Evolutionary conservation across 176 grass and related monocot genomes (phyloP).

Genomic region (Avena insularis): DNA sequence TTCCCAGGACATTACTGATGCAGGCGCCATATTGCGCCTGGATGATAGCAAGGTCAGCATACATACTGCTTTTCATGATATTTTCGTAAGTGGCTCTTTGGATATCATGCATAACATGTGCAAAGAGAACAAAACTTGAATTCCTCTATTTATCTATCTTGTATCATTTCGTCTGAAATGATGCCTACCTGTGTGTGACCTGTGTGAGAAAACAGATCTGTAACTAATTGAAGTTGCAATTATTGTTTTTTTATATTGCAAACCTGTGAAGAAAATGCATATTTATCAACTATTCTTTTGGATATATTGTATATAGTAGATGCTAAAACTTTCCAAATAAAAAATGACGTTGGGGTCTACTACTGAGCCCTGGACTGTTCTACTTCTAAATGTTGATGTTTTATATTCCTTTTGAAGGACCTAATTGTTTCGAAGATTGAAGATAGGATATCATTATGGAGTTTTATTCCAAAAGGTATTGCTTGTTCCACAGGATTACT

Average conservation of each 20-base stretch:
- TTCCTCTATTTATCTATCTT: not conserved
- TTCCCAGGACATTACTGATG: conserved; percentile 35
- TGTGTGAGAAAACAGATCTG: conserved; percentile 13
- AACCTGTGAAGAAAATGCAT: not conserved
- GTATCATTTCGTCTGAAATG: conserved; percentile 17
- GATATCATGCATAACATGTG: not conserved
- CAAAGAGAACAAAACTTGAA: not conserved
- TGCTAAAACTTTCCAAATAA: conserved; percentile 10
- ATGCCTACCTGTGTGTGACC: not conserved
- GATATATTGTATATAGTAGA: not conserved
- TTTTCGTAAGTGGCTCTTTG: conserved; percentile 15
- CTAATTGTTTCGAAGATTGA: conserved; percentile 66
- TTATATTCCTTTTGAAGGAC: conserved; percentile 58
- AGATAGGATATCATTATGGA: conserved; percentile 88
- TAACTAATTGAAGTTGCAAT: conserved; percentile 15
- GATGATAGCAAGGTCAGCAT: conserved; percentile 56
- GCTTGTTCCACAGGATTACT: not conserved
- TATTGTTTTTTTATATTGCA: conserved; percentile 28
- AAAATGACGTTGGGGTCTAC: conserved; percentile 11
- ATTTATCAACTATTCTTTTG: conserved; percentile 16
- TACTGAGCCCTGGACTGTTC: conserved; percentile 11
- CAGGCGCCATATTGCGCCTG: conserved; percentile 41
- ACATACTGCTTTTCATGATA: conserved; percentile 29
- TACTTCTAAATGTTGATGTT: conserved; percentile 39
- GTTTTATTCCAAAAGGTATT: conserved; percentile 89